Evolutionary conservation across 495 filamentous ascomycete genomes (phyloP).

Genomic region (Xylaria flabelliformis): DNA sequence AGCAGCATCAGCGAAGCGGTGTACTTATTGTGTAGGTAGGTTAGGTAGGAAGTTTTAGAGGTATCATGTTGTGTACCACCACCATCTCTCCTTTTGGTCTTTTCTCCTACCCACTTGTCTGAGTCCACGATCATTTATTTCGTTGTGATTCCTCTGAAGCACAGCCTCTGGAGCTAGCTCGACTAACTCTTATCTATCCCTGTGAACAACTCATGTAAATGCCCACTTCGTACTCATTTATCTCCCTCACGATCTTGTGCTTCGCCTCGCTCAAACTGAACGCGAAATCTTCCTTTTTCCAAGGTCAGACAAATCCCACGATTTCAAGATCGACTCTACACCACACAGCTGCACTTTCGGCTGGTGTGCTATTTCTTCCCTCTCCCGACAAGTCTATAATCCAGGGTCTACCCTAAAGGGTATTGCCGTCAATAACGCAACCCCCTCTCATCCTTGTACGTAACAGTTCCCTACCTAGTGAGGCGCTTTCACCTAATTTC

Average conservation of each 20-base stretch:
- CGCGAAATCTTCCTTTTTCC: not conserved
- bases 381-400: not conserved
- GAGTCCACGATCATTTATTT: not conserved
- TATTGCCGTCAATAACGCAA: not conserved
- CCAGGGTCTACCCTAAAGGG: not conserved
- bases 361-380: conserved; percentile 1
- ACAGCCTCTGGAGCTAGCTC: conserved; percentile 18
- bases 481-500: not conserved
- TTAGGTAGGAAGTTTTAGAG: not conserved
- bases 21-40: conserved; percentile 2
- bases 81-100: not conserved
- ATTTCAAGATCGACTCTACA: not conserved
- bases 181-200: not conserved
- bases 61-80: conserved; percentile 1
- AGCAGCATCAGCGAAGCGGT: not conserved
- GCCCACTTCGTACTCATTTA: conserved; percentile 11
- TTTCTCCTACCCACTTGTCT: not conserved
- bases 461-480: not conserved
- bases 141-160: not conserved
- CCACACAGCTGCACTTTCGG: conserved; percentile 17
- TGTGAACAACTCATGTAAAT: conserved; percentile 6
- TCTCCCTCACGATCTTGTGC: not conserved
- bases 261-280: conserved; percentile 12
- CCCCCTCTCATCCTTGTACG: not conserved
- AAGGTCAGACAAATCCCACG: not conserved